Conservation (phyloP, 2,329 filamentous ascomycete species). For the Stylonectria norvegica region DNA sequence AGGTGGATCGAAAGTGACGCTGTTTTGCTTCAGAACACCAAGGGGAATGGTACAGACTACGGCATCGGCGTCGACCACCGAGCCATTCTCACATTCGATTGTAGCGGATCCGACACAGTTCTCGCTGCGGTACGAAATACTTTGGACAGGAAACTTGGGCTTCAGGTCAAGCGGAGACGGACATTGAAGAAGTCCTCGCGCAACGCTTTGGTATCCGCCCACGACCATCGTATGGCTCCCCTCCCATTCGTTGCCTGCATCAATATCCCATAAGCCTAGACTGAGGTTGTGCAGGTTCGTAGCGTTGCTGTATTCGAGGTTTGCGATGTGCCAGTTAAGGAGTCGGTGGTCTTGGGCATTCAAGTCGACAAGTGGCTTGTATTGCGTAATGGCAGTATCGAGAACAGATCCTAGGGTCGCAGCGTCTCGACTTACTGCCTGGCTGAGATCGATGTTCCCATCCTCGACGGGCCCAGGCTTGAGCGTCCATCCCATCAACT, state of each 20-base stretch:
- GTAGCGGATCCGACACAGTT: constrained; percentile 47
- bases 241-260: constrained; percentile 96
- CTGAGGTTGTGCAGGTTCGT: constrained; percentile 83
- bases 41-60: constrained; percentile 89
- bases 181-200: constrained; percentile 76
- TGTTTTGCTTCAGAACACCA: constrained; percentile 82
- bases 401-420: constrained; percentile 88
- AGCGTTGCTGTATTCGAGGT: constrained; percentile 96
- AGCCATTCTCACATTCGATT: constrained; percentile 75
- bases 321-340: constrained; percentile 97
- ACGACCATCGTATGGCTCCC: constrained; percentile 90
- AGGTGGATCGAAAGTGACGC: constrained; percentile 80
- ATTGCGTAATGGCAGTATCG: constrained; percentile 87
- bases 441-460: constrained; percentile 68
- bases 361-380: constrained; percentile 76
- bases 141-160: constrained; percentile 68
- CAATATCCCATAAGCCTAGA: constrained; percentile 91
- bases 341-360: constrained; percentile 83
- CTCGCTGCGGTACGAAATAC: constrained; percentile 61
- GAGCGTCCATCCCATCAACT: constrained; percentile 78
- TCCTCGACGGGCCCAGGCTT: constrained; percentile 57
- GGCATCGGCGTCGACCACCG: constrained; percentile 75
- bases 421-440: constrained; percentile 57
- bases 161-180: constrained; percentile 75
- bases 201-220: constrained; percentile 89